Evolutionary conservation across 345 rosid genomes (phyloP), one percentile per base, ranked within the genome.

Genomic region (Salix suchowensis): DNA sequence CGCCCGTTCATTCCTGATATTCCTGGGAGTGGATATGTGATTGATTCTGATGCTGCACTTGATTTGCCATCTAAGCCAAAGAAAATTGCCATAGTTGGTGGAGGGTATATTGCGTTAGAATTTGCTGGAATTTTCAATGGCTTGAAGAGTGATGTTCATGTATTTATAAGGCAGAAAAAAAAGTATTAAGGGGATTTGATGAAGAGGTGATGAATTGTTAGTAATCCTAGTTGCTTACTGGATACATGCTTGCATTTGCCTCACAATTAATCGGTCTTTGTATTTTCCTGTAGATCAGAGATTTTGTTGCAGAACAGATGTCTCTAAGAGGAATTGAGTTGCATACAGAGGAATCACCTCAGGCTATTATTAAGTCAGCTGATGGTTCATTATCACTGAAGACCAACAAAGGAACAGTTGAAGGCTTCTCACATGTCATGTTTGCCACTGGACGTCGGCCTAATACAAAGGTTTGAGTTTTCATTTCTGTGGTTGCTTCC

Each of bases 21-120:
- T 87, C 91, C 97, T 12, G 97, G 98, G 60, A 90, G 83, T 68
- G 97, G 93, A 78, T 86, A 85, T 75, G 96, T 87, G 0, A 91
- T 95, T 44, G 98, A 93, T 83, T 95, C 97, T n/a, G 98, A 93
- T 86, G 92, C 87, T 15, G 98, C 98, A 6, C 98, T 93, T 78
- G 98, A 95, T 88, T 84, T 95, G 88, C 94, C 97, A 34, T 81
- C 94, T 11, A 90, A 89, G 82, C 98, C 97, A 0, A 81, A 84
- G 82, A 95, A 86, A 82, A 85, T 93, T 62, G 97, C 98, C 2
- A 91, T 93, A 5, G 86, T 91, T 76, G 98, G 98, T 70, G 97
- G 98, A 75, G 98, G 98, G 19, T 91, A 95, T 82, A 94, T 91
- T 55, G 97, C 95, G 16, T 62, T 90, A 79, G 97, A 95, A 86